Percentiles rank a stretch among this genome's conserved stretches.
Evolutionary conservation across 2,329 filamentous ascomycete species (phyloP).

Genomic region (Nemania sp.): DNA sequence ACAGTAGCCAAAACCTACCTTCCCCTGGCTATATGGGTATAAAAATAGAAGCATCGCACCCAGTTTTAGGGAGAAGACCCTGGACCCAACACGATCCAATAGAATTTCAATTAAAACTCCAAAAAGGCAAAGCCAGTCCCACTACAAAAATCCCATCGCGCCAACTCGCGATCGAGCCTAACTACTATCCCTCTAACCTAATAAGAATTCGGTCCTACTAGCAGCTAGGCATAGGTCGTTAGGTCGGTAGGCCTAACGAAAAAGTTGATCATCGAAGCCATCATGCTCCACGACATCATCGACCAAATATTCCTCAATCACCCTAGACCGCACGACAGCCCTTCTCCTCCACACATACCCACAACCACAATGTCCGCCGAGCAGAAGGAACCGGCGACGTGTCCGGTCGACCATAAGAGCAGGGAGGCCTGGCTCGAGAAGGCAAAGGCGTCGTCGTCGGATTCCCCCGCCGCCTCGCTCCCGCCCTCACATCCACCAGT

Average conservation of each 20-base stretch:
- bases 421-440: slow-evolving; percentile 87
- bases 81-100: slow-evolving; percentile 2
- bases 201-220: background rate
- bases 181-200: background rate
- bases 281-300: slow-evolving; percentile 37
- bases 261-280: background rate
- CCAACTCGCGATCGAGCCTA: background rate
- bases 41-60: background rate
- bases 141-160: background rate
- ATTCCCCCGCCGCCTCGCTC: slow-evolving; percentile 43
- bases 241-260: background rate
- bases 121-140: slow-evolving; percentile 8
- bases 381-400: slow-evolving; percentile 59
- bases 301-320: slow-evolving; percentile 33
- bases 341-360: background rate
- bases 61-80: background rate
- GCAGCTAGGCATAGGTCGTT: background rate
- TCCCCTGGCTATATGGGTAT: no score
- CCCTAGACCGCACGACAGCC: slow-evolving; percentile 8
- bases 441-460: slow-evolving; percentile 63
- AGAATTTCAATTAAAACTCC: background rate
- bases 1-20: no score
- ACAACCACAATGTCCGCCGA: slow-evolving; percentile 39
- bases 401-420: slow-evolving; percentile 91
- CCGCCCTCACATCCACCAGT: slow-evolving; percentile 47